Evolutionary conservation across 2,329 filamentous ascomycete species (phyloP).

Genomic region (Colletotrichum trifolii): DNA sequence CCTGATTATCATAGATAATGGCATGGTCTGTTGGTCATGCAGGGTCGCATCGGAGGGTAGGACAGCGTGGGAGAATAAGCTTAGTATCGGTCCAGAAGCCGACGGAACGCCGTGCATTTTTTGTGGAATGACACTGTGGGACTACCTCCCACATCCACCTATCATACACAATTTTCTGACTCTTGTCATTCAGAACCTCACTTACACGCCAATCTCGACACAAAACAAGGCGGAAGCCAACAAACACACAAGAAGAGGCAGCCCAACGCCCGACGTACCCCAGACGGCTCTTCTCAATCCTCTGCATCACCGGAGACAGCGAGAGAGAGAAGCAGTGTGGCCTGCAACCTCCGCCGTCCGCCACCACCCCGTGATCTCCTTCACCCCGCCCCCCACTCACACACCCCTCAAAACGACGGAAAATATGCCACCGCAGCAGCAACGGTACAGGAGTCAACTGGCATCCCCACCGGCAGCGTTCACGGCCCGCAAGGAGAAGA

Average conservation of each 20-base stretch:
- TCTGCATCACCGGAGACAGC: neutral
- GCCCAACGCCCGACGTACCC: conserved; percentile 8
- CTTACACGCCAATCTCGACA: conserved; percentile 27
- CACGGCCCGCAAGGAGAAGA: conserved; percentile 73
- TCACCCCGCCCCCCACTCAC: neutral
- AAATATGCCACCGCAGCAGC: conserved; percentile 21
- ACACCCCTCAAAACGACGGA: neutral
- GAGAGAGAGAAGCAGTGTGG: neutral
- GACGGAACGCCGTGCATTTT: neutral
- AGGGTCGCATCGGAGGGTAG: conserved; percentile 24
- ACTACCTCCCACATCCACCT: conserved; percentile 14
- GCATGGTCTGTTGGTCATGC: neutral
- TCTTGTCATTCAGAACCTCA: conserved; percentile 9
- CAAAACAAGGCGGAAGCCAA: neutral
- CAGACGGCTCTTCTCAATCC: neutral
- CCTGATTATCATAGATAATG: conserved; percentile 1
- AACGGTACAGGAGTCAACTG: conserved; percentile 32
- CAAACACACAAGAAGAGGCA: neutral
- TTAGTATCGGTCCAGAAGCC: conserved; percentile 25
- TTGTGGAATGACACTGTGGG: neutral
- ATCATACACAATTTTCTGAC: conserved; percentile 11
- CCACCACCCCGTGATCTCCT: neutral
- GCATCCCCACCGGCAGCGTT: conserved; percentile 56
- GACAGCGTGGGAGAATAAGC: conserved; percentile 12
- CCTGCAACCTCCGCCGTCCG: no score